Base-by-base conservation (phyloP, 352 stramenopile genomes). In the Phytophthora uliginosa region DNA sequence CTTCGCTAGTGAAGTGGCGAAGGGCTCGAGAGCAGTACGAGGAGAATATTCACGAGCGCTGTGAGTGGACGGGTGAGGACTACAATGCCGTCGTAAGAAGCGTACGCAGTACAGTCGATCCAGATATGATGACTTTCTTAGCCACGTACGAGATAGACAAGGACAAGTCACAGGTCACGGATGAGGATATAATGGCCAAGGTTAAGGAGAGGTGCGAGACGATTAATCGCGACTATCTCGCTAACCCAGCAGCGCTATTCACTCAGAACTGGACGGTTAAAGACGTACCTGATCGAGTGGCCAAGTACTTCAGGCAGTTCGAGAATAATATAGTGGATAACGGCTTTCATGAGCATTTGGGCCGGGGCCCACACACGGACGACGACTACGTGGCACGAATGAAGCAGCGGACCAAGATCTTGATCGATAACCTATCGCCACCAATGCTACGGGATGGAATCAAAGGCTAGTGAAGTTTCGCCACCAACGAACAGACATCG, bases 11-110 rank as follows among this genome's bases (percentile, higher is more conserved):
- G 28, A 60, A 65, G 24, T 76, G 56, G 61, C 34, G 24, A n/a
- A 28, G 47, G 18, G 63, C 54, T 2, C 45, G 69, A 52, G 26
- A 50, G n/a, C 56, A 67, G 57, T 67, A 72, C 38, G 63, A 71
- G 24, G 47, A 59, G 54, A 63, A 48, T 6, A 42, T 76, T 6
- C 15, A 28, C 4, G 60, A 76, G 34, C 62, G 69, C 3, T 72
- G 55, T 47, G n/a, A 61, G 10, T 58, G 56, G 54, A 63, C 28
- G 6, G 36, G 50, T 7, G 62, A 76, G 40, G 31, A 59, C 7
- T 63, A 50, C 36, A 48, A 63, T 17, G 34, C 18, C 2, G 65
- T 72, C 12, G 20, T 66, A 40, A 40, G 34, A 40, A 40, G 34
- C 5, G 34, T 40, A 15, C 55, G 48, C 1, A 59, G 55, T 33